A percentile compares a stretch with the other conserved stretches of the same genome.
phyloP scores from a whole-genome alignment of 1,284 basidiomycete genomes.

The Pulveroboletus sp. region DNA sequence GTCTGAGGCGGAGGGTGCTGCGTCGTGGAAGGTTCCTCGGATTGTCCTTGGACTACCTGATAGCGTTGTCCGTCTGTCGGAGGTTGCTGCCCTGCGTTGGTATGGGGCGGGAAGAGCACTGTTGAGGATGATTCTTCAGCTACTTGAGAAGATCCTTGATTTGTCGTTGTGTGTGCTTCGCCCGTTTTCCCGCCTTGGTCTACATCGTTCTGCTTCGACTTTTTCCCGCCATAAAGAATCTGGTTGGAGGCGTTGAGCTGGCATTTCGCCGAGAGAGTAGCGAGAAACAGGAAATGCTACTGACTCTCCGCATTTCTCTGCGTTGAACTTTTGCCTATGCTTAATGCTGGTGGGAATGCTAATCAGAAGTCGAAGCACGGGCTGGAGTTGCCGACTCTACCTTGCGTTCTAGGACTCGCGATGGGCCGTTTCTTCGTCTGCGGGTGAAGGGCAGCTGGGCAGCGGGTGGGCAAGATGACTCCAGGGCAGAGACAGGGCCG shows the following conservation, averaged over 20 bases:
- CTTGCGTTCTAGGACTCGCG: neutral
- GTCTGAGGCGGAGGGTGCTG: neutral
- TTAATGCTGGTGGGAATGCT: neutral
- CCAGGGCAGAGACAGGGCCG: neutral
- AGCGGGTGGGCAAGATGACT: neutral
- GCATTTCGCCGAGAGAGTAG: neutral
- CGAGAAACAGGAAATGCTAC: neutral
- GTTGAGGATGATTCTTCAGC: neutral
- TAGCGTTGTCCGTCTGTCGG: neutral
- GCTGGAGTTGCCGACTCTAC: neutral
- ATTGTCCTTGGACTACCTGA: accelerated
- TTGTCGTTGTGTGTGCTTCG: neutral
- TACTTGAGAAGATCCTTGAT: neutral
- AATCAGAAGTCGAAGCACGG: neutral
- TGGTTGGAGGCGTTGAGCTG: neutral
- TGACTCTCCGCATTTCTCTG: neutral
- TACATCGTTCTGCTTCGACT: neutral
- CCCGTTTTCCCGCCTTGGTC: neutral
- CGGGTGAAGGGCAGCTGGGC: neutral
- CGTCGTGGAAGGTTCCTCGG: no score
- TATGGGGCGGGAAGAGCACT: neutral
- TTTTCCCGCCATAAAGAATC: neutral
- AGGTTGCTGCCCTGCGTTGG: neutral
- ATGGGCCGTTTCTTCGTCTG: neutral
- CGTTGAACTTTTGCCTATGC: neutral